phyloP scores from a whole-genome alignment of 805 yeast genomes.

The Kurtzmaniella fragi region DNA sequence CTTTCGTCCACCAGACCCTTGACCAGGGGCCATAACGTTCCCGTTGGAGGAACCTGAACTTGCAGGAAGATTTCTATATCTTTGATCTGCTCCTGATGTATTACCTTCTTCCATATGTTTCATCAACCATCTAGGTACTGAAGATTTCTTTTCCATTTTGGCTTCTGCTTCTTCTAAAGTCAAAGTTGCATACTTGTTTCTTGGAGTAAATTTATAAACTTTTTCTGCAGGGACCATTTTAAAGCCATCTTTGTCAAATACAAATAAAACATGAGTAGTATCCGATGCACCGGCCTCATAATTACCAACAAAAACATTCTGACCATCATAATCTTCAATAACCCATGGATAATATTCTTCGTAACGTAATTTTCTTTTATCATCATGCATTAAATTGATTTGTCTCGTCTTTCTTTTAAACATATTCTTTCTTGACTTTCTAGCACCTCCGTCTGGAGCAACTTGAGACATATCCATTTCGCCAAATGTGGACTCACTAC shows the following conservation, averaged over 20 bases:
- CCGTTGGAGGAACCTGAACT: conserved; percentile 5
- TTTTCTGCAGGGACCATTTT: conserved; percentile 94
- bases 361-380: conserved; percentile 76
- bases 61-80: conserved; percentile 32
- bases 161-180: conserved; percentile 96
- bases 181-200: conserved; percentile 89
- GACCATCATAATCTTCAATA: conserved; percentile 91
- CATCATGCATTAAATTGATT: conserved; percentile 74
- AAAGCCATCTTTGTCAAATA: conserved; percentile 82
- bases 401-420: conserved; percentile 82
- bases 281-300: conserved; percentile 90
- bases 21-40: conserved; percentile 7
- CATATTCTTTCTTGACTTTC: conserved; percentile 53
- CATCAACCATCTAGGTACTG: conserved; percentile 94
- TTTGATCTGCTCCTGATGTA: conserved; percentile 40
- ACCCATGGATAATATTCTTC: conserved; percentile 99
- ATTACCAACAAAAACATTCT: conserved; percentile 91
- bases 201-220: conserved; percentile 86
- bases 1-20: conserved; percentile 10
- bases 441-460: conserved; percentile 90
- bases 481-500: conserved; percentile 16
- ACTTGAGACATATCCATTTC: conserved; percentile 58
- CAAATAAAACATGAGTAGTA: conserved; percentile 71
- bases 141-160: conserved; percentile 73
- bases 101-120: conserved; percentile 65